Evolutionary conservation across 1,139 yeast genomes (phyloP).

Genomic region (Kodamaea fungicola): DNA sequence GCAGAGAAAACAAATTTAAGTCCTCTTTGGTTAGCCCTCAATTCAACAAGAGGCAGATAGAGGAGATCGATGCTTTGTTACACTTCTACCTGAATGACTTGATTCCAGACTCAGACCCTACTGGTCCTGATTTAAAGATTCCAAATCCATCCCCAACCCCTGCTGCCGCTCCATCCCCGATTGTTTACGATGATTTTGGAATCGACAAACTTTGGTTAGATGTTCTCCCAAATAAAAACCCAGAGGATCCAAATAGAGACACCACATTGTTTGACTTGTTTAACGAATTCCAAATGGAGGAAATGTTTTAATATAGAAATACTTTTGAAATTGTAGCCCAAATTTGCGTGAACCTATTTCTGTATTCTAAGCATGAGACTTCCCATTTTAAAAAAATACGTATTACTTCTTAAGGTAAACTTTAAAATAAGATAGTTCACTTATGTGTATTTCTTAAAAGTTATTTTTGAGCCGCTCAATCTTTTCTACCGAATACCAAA

Average conservation of each 20-base stretch:
- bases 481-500: too few species aligned
- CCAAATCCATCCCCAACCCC: too few species aligned
- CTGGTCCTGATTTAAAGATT: too few species aligned
- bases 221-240: constrained; percentile 4
- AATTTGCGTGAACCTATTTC: too few species aligned
- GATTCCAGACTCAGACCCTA: not conserved
- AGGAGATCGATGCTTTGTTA: constrained; percentile 5
- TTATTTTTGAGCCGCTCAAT: too few species aligned
- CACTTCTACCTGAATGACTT: not conserved
- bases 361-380: too few species aligned
- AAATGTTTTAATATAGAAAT: constrained; percentile 13
- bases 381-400: too few species aligned
- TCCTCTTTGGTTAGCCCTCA: constrained; percentile 6
- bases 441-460: too few species aligned
- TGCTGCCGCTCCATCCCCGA: too few species aligned
- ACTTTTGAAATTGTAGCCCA: not conserved
- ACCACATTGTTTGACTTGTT: constrained; percentile 10
- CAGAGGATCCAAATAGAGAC: constrained; percentile 3
- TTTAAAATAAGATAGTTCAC: too few species aligned
- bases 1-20: constrained; percentile 6
- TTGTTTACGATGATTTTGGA: not conserved
- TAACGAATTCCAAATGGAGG: constrained; percentile 34
- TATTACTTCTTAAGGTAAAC: too few species aligned
- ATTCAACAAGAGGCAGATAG: constrained; percentile 7
- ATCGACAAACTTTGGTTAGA: constrained; percentile 12